Evolutionary conservation across 352 stramenopile species (phyloP).

Genomic region (Pythium phragmiticola): DNA sequence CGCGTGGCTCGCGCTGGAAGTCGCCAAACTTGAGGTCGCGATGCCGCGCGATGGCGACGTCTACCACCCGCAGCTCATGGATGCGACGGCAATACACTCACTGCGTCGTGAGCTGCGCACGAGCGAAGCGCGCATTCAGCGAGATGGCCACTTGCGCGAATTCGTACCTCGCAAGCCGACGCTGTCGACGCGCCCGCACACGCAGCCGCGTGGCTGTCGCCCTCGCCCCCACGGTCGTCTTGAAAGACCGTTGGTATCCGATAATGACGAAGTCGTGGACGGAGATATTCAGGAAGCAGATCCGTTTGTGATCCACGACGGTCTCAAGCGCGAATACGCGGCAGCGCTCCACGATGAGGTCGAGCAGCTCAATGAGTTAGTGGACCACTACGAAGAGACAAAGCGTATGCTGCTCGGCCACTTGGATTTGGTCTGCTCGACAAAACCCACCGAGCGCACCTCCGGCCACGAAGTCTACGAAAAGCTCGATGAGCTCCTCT

Average conservation of each 20-base stretch:
- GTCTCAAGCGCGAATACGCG: constrained; percentile 32
- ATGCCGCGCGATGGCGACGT: constrained; percentile 17
- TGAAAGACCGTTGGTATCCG: background rate
- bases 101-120: constrained; percentile 40
- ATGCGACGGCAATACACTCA: constrained; percentile 43
- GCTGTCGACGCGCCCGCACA: background rate
- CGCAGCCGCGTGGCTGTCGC: background rate
- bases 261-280: background rate
- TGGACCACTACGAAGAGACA: constrained; percentile 50
- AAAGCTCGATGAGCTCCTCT: constrained; percentile 48
- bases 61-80: constrained; percentile 60
- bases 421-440: constrained; percentile 45
- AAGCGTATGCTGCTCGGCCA: constrained; percentile 62
- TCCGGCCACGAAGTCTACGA: constrained; percentile 52
- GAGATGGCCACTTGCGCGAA: constrained; percentile 49
- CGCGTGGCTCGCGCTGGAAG: constrained; percentile 19
- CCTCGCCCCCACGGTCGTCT: background rate
- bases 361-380: constrained; percentile 41
- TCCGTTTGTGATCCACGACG: constrained; percentile 8
- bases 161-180: constrained; percentile 39
- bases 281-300: background rate
- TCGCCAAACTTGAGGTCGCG: constrained; percentile 20
- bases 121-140: constrained; percentile 38
- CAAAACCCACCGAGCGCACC: constrained; percentile 49
- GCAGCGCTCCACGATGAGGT: constrained; percentile 39